A percentile compares a stretch with the other conserved stretches of the same genome.
Conservation (phyloP, 1,284 basidiomycete species). For the Sanghuangporus sanghuang region DNA sequence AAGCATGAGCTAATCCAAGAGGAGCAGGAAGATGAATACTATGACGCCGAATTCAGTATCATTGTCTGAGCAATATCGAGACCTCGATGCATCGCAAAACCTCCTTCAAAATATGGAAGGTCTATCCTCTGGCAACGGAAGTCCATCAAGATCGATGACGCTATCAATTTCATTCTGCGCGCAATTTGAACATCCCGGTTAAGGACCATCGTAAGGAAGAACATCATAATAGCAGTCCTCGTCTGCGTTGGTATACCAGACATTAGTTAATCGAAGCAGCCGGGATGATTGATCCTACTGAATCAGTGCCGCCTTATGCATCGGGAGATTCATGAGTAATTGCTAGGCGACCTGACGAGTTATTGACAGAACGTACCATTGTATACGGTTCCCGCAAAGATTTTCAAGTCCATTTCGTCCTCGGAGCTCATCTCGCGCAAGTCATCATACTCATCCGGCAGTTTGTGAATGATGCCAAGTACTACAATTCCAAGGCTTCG, state of each 20-base stretch:
- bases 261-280: background rate
- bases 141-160: slow-evolving; percentile 15
- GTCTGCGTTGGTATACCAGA: background rate
- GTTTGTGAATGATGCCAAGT: background rate
- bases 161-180: slow-evolving; percentile 15
- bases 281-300: slow-evolving; percentile 13
- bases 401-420: slow-evolving; percentile 11
- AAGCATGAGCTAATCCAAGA: slow-evolving; percentile 3
- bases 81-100: slow-evolving; percentile 20
- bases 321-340: background rate
- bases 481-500: slow-evolving; percentile 2
- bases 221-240: slow-evolving; percentile 3
- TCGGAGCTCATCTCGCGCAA: background rate
- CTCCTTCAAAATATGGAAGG: slow-evolving; percentile 27
- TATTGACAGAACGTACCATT: background rate
- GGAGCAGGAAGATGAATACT: background rate
- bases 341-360: too few species aligned
- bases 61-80: background rate
- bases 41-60: background rate
- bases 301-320: slow-evolving; percentile 22
- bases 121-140: slow-evolving; percentile 26
- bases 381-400: background rate
- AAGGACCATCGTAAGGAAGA: slow-evolving; percentile 11
- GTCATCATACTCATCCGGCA: slow-evolving; percentile 6
- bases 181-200: background rate